Percentiles rank a stretch among this genome's conserved stretches.
Conservation (phyloP, 352 stramenopile genomes). For the Globisporangium polare region DNA sequence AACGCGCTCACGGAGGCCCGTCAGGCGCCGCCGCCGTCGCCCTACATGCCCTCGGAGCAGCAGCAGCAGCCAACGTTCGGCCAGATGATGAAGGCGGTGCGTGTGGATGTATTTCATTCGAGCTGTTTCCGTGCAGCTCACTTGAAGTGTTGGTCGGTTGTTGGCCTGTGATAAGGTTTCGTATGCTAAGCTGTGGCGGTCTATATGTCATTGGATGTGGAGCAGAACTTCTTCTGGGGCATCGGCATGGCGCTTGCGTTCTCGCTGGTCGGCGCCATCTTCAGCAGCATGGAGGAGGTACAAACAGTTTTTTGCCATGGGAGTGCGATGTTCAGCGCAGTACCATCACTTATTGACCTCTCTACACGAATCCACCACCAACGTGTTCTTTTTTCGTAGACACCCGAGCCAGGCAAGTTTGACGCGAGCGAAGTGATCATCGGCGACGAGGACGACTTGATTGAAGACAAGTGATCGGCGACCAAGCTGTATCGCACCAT, state of each 20-base stretch:
- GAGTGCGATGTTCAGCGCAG: too few relatives aligned
- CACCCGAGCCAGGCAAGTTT: conserved; percentile 8
- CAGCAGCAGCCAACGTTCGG: conserved; percentile 48
- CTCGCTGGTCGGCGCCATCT: conserved; percentile 60
- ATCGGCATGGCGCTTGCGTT: conserved; percentile 78
- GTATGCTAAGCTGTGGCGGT: background rate
- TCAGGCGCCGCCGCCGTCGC: conserved; percentile 19
- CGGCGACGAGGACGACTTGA: background rate
- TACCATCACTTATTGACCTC: too few relatives aligned
- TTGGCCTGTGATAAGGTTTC: background rate
- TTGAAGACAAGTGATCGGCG: background rate
- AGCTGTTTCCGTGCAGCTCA: too few relatives aligned
- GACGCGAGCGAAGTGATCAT: conserved; percentile 1
- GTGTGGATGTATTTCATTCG: background rate
- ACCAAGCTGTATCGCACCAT: background rate
- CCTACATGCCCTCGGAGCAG: conserved; percentile 34
- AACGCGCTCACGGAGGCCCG: conserved; percentile 40
- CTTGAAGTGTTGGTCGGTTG: too few relatives aligned
- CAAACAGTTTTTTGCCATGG: background rate
- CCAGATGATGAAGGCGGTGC: conserved; percentile 59
- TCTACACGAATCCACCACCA: background rate
- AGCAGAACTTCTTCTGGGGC: conserved; percentile 76
- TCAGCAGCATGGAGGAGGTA: conserved; percentile 69
- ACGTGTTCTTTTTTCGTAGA: background rate
- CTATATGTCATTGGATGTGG: background rate